Evolutionary conservation across 225 moss, liverwort and hornwort genomes (phyloP).

Genomic region (Rhytidiadelphus loreus): DNA sequence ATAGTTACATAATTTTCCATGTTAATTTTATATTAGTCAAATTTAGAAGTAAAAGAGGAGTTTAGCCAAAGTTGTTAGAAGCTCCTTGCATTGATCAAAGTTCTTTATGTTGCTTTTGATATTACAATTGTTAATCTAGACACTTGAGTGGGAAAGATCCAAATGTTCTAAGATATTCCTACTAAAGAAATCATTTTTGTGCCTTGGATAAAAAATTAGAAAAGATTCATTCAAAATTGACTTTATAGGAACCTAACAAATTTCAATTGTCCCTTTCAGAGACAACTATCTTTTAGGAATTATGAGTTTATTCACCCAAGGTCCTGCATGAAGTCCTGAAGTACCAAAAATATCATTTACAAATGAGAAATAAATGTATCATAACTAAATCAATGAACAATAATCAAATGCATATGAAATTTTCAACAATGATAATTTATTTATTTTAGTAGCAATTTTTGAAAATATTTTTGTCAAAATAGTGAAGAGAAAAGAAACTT

Average conservation of each 20-base stretch:
- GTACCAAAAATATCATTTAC: too few relatives aligned
- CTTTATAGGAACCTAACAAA: neutral
- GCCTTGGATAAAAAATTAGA: neutral
- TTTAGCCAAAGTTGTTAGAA: fast-evolving
- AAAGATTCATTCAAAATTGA: neutral
- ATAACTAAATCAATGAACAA: neutral
- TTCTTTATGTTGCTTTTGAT: neutral
- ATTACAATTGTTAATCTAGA: fast-evolving
- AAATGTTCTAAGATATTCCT: neutral
- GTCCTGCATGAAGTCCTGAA: fast-evolving
- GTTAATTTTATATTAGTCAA: neutral
- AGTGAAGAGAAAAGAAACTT: neutral
- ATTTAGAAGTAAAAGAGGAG: fast-evolving
- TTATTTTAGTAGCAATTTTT: neutral
- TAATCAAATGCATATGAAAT: neutral
- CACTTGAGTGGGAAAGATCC: fast-evolving
- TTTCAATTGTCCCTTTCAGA: neutral
- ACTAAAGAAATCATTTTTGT: fast-evolving
- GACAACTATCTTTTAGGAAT: neutral
- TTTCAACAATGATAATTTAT: neutral
- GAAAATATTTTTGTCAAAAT: neutral
- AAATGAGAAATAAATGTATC: neutral
- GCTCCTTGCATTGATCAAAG: fast-evolving
- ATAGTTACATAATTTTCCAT: neutral
- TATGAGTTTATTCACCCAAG: fast-evolving